Evolutionary conservation across 2,329 filamentous ascomycete genomes (phyloP).

Genomic region (Verticillium zaregamsianum): DNA sequence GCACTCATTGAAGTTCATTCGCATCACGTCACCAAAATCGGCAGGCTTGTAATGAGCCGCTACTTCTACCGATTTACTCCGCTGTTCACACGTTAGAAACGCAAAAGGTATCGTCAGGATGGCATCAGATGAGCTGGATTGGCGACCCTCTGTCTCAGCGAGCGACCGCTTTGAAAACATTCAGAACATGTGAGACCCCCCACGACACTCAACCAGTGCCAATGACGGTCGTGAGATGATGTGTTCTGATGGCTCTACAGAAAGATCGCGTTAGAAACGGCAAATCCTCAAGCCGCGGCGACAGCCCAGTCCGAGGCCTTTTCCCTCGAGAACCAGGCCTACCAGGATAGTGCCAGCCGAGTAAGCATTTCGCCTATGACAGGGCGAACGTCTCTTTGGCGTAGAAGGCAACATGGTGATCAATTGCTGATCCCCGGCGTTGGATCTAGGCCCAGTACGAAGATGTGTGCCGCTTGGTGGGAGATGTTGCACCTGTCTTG

Average conservation of each 20-base stretch:
- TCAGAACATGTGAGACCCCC: slow-evolving; percentile 51
- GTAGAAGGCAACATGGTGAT: no score
- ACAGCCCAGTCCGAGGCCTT: slow-evolving; percentile 14
- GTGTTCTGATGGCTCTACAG: not conserved
- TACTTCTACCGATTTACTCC: not conserved
- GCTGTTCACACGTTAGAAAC: not conserved
- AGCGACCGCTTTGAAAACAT: slow-evolving; percentile 60
- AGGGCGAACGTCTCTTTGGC: no score
- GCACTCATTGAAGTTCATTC: no score
- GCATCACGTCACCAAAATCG: no score
- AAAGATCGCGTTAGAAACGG: slow-evolving; percentile 9
- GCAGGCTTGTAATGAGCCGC: no score
- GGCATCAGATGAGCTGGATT: slow-evolving; percentile 26
- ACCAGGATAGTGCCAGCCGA: slow-evolving; percentile 8
- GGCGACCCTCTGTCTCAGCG: slow-evolving; percentile 51
- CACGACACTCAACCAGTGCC: not conserved
- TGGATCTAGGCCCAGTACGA: slow-evolving; percentile 30
- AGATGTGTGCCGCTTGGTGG: slow-evolving; percentile 28
- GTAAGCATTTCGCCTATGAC: not conserved
- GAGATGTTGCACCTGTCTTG: slow-evolving; percentile 7
- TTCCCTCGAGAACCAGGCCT: slow-evolving; percentile 13
- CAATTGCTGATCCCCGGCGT: not conserved
- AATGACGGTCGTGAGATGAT: not conserved
- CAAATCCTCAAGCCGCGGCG: slow-evolving; percentile 2
- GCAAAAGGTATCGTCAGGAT: not conserved